A percentile compares a stretch with the other conserved stretches of the same genome.
phyloP scores from a whole-genome alignment of 805 yeast species.

The Candida xiaguanensis region DNA sequence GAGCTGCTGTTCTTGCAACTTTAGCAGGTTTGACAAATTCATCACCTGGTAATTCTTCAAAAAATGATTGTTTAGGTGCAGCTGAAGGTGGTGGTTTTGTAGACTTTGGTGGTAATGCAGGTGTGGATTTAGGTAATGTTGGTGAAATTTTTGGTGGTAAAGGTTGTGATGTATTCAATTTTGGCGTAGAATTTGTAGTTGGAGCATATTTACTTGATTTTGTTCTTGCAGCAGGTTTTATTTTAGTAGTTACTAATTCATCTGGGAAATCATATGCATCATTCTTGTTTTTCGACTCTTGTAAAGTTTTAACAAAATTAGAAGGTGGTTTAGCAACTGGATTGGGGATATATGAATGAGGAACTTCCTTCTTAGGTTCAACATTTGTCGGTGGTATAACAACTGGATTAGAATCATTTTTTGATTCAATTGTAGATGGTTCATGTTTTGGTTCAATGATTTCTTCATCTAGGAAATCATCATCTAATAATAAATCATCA shows the following conservation, averaged over 20 bases:
- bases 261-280: constrained; percentile 77
- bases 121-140: neutral
- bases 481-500: constrained; percentile 30
- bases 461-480: constrained; percentile 36
- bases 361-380: neutral
- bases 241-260: constrained; percentile 42
- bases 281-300: constrained; percentile 54
- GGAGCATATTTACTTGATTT: constrained; percentile 19
- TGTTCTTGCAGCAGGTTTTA: constrained; percentile 37
- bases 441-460: constrained; percentile 8
- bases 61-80: constrained; percentile 39
- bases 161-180: neutral
- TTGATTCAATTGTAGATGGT: constrained; percentile 5
- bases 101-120: neutral
- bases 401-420: neutral
- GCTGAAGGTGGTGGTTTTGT: neutral
- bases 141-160: neutral
- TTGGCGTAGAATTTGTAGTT: constrained; percentile 2
- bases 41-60: constrained; percentile 53
- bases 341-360: constrained; percentile 5
- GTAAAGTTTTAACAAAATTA: constrained; percentile 26
- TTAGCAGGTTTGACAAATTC: constrained; percentile 20
- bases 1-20: constrained; percentile 28
- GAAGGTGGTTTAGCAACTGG: constrained; percentile 5
- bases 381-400: constrained; percentile 9